Base-by-base conservation (phyloP, 163 green algal species). In the Coccomyxa subellipsoidea region DNA sequence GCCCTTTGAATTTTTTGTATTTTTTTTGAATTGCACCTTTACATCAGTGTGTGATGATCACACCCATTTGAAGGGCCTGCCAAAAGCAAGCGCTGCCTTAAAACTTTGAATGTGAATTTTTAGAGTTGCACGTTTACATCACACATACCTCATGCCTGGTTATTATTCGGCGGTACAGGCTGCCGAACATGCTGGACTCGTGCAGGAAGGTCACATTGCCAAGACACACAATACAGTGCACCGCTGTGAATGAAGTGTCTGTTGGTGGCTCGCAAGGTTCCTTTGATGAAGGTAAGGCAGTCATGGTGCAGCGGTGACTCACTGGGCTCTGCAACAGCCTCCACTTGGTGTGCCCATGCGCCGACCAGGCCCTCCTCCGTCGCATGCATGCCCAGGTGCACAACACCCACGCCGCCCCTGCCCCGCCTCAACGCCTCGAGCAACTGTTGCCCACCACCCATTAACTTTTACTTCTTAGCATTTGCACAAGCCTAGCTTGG, bases 271-370 rank as follows among this genome's bases (percentile, higher is more conserved):
- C n/a, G n/a, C n/a, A n/a, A n/a, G n/a, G n/a, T n/a, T n/a, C n/a
- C n/a, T n/a, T n/a, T n/a, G n/a, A n/a, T n/a, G n/a, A n/a, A n/a
- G n/a, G n/a, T n/a, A n/a, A n/a, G n/a, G n/a, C n/a, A n/a, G n/a
- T n/a, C n/a, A n/a, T n/a, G n/a, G n/a, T n/a, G n/a, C n/a, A 8
- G 15, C 23, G 47, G 4, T 27, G 66, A 73, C 84, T 66, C 69
- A 86, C 85, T 80, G 77, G 85, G 85, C 36, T 88, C 85, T 15
- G 73, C 76, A 10, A 89, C 80, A 0, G 81, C 80, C 23, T 87
- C 54, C 36, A 89, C 37, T 12, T 59, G 21, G 32, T 84, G 76
- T 25, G 53, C 54, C 83, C 83, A 89, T 7, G 31, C 37, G 27
- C 81, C 38, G 36, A 89, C 81, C 25, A 84, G 40, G 9, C 69